Evolutionary conservation across 257 asterid genomes (phyloP).

Genomic region (Plantago major): DNA sequence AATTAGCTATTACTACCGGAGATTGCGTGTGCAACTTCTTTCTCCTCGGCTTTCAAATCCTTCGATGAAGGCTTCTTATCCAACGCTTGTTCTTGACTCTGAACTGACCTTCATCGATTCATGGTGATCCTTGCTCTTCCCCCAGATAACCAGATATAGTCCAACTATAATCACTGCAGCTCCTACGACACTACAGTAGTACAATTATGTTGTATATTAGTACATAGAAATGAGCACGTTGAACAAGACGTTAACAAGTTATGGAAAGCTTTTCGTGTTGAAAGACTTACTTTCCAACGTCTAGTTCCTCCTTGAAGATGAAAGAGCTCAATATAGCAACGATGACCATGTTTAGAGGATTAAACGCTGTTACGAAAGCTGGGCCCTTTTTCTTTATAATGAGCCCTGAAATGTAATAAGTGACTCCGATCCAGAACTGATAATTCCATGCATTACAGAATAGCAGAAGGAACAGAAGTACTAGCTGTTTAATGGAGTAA

Average conservation of each 20-base stretch:
- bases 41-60: conserved; percentile 5
- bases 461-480: neutral
- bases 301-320: conserved; percentile 34
- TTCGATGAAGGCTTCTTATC: neutral
- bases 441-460: conserved; percentile 37
- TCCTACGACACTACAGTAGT: conserved; percentile 38
- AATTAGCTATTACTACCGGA: neutral
- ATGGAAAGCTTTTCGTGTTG: neutral
- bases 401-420: conserved; percentile 50
- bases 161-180: conserved; percentile 47
- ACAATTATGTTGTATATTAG: conserved; percentile 5
- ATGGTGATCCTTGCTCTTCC: conserved; percentile 37
- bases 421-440: conserved; percentile 52
- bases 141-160: conserved; percentile 54
- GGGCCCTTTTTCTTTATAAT: conserved; percentile 48
- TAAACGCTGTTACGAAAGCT: conserved; percentile 49
- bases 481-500: too few species aligned
- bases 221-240: neutral
- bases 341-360: conserved; percentile 48
- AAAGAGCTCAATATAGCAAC: conserved; percentile 51
- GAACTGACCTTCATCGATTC: neutral
- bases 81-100: neutral
- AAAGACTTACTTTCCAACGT: conserved; percentile 43
- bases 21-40: conserved; percentile 1
- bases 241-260: neutral